phyloP scores from a whole-genome alignment of 2,329 filamentous ascomycete species.

The Plectosphaerella cucumerina region DNA sequence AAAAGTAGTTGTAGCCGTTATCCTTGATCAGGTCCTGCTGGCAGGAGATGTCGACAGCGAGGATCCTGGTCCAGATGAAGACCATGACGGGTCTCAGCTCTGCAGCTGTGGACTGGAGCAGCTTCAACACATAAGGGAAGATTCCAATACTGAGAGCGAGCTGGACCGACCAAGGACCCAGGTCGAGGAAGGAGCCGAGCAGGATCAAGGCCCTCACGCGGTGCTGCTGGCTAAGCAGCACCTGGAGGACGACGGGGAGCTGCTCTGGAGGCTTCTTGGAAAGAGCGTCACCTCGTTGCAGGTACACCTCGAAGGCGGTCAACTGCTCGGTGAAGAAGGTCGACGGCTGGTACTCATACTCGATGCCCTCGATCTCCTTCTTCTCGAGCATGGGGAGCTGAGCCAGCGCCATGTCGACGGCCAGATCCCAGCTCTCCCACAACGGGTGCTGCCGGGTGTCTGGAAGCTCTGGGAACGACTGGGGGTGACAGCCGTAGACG shows the following conservation, averaged over 20 bases:
- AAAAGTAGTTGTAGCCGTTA: slow-evolving; percentile 95
- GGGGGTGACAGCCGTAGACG: slow-evolving; percentile 91
- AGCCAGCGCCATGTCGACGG: slow-evolving; percentile 88
- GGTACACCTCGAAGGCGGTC: slow-evolving; percentile 94
- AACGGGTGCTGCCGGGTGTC: slow-evolving; percentile 92
- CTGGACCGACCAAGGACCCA: slow-evolving; percentile 98
- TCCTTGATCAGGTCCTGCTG: slow-evolving; percentile 94
- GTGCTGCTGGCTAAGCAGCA: slow-evolving; percentile 93
- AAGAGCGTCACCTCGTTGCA: slow-evolving; percentile 74
- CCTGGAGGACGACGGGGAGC: slow-evolving; percentile 91
- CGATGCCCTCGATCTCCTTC: slow-evolving; percentile 66
- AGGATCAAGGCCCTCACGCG: slow-evolving; percentile 85
- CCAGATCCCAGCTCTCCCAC: slow-evolving; percentile 97
- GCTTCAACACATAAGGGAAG: slow-evolving; percentile 96
- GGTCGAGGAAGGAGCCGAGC: slow-evolving; percentile 86
- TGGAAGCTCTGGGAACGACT: slow-evolving; percentile 86
- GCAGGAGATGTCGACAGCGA: slow-evolving; percentile 91
- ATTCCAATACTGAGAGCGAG: slow-evolving; percentile 96
- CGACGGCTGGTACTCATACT: slow-evolving; percentile 93
- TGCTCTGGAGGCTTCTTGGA: slow-evolving; percentile 89
- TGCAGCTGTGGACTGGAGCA: slow-evolving; percentile 88
- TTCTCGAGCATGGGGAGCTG: slow-evolving; percentile 83
- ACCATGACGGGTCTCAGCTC: slow-evolving; percentile 99
- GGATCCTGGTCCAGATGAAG: slow-evolving; percentile 95
- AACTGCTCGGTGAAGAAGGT: slow-evolving; percentile 96